Base-by-base conservation (phyloP, 176 grass and related monocot species). In the Avena atlantica region DNA sequence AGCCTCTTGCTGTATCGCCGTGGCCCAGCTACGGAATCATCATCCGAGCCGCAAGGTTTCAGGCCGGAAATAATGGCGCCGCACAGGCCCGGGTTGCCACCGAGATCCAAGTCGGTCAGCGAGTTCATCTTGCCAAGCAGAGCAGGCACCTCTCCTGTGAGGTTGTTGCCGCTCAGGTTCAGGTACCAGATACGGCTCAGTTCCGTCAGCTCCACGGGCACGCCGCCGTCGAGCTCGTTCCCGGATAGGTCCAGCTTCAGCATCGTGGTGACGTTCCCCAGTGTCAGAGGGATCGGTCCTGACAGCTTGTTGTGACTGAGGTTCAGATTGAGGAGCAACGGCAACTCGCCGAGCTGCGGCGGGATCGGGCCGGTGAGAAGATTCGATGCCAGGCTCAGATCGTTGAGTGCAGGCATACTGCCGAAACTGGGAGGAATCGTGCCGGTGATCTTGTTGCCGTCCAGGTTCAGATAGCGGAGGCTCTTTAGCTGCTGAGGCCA, bases 151-250 rank as follows among this genome's bases (percentile, higher is more conserved):
- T 17, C 16, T 2, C 67, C 67, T 36, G 87, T 87, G 45, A 97
- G 72, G 59, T 86, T 64, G 68, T 94, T 94, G 47, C 69, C 55
- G 89, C 82, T 91, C 84, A 97, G 86, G 91, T 97, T 93, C 12
- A 97, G 82, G 53, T 86, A 85, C 65, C 88, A 73, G 12, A 97
- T 88, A 12, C 49, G 15, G 0, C 78, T 6, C 23, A 93, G 27
- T 61, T 81, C 93, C 31, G 88, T 92, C 21, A 97, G 84, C 89
- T 91, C 68, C 20, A 69, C 52, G 4, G 90, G 84, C 68, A 94
- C 86, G 31, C 27, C 34, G 29, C 95, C 87, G 20, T 36, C 72
- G 37, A 97, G 91, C 11, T 16, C 69, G 12, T 97, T 97, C 9
- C 49, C 83, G 11, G 95, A 94, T 14, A 97, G 81, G 90, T 94